phyloP scores from a whole-genome alignment of 139 green algal genomes.

The Nannochloris sp. region DNA sequence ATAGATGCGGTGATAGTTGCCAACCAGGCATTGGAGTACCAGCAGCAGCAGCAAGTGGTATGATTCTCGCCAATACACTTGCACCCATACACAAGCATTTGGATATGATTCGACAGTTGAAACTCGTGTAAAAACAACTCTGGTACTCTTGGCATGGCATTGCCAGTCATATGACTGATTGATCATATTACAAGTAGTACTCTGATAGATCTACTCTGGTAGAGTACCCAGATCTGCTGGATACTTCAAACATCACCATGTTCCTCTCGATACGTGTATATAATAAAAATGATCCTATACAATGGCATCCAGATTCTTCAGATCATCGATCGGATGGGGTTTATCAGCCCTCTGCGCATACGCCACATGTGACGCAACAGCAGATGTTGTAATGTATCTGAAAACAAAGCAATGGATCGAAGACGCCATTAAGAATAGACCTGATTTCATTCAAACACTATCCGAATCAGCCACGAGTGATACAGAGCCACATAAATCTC shows the following conservation, averaged over 20 bases:
- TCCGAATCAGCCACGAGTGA: neutral
- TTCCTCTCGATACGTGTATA: no score
- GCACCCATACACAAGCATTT: conserved; percentile 55
- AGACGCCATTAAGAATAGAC: no score
- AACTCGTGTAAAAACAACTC: neutral
- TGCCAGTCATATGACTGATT: no score
- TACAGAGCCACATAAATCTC: neutral
- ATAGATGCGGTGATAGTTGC: conserved; percentile 64
- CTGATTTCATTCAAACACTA: no score
- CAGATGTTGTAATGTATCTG: neutral
- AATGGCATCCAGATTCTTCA: neutral
- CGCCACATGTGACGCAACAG: neutral
- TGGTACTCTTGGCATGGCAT: no score
- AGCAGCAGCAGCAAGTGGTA: conserved; percentile 64
- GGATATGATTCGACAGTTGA: conserved; percentile 46
- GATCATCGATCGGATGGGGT: neutral
- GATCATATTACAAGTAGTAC: no score
- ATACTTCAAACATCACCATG: no score
- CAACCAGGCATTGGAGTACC: conserved; percentile 89
- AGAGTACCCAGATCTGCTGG: no score
- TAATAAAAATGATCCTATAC: no score
- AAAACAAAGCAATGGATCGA: no score
- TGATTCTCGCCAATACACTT: conserved; percentile 74
- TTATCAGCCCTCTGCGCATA: neutral
- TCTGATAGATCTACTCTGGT: no score